These are phyloP conservation scores for Keithomyces neogunnii DNA, from an alignment of 2,329 filamentous ascomycete genomes.

Conservation along the genomic window DNA sequence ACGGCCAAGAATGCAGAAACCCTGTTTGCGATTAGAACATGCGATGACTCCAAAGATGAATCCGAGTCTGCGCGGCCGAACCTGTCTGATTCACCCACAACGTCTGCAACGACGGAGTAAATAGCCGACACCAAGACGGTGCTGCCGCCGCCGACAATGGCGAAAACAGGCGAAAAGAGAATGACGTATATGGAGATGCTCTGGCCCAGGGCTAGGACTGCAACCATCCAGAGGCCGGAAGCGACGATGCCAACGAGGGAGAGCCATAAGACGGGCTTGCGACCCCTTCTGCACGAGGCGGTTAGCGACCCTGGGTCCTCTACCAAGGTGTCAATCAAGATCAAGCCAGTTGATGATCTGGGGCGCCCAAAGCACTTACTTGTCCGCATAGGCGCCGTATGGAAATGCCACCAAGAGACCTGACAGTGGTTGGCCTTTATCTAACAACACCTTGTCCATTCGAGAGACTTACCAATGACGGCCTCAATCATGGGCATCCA, in stretches of 20 bases:
- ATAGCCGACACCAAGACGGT: conserved; percentile 11
- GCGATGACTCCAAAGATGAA: no score
- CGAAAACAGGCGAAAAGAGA: conserved; percentile 8
- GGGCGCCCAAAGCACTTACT: not conserved
- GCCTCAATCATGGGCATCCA: conserved; percentile 5
- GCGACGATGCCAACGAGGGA: conserved; percentile 4
- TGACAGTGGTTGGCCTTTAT: not conserved
- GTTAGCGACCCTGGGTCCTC: no score
- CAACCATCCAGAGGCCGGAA: not conserved
- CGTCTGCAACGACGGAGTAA: conserved; percentile 14
- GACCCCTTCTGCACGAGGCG: conserved; percentile 1
- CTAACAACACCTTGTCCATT: not conserved
- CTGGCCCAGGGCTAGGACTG: conserved; percentile 4
- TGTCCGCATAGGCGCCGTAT: conserved; percentile 6
- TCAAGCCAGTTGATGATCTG: no score
- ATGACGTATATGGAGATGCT: conserved; percentile 2
- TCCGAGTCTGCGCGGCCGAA: no score
- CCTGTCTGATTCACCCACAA: conserved; percentile 5
- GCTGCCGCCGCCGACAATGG: conserved; percentile 12
- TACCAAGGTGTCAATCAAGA: no score
- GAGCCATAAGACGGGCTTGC: conserved; percentile 5
- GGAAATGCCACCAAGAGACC: conserved; percentile 3
- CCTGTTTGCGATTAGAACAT: not conserved
- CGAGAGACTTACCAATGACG: conserved; percentile 1
- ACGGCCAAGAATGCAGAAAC: conserved; percentile 5